A percentile compares a stretch with the other conserved stretches of the same genome.
These are phyloP conservation scores for Kandelia obovata DNA, from an alignment of 345 rosid genomes.

Conservation along the genomic window DNA sequence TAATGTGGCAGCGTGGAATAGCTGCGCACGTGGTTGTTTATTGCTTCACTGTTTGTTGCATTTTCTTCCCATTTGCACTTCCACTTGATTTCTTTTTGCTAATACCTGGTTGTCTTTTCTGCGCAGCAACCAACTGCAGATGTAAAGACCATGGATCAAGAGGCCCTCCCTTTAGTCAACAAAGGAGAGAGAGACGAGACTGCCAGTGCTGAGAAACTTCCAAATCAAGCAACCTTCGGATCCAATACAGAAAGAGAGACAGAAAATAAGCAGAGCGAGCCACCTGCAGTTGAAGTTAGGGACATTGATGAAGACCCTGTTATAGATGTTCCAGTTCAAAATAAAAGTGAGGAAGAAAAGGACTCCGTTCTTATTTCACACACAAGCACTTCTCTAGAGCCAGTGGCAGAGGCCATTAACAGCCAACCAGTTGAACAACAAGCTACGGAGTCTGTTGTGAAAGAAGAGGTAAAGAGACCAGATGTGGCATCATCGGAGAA, in stretches of 20 bases:
- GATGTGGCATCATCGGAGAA: neutral
- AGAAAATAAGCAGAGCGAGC: neutral
- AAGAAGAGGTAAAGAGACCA: slow-evolving; percentile 4
- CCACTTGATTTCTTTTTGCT: neutral
- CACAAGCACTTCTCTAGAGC: neutral
- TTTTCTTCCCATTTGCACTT: neutral
- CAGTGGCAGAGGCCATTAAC: neutral
- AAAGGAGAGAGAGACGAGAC: slow-evolving; percentile 2
- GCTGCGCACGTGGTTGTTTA: neutral
- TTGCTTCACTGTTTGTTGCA: neutral
- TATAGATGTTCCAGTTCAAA: neutral
- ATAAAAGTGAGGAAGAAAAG: slow-evolving; percentile 1
- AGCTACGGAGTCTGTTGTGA: slow-evolving; percentile 5
- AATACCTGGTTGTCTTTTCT: slow-evolving; percentile 5
- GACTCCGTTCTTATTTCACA: slow-evolving; percentile 1
- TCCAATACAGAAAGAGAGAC: neutral
- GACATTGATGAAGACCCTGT: neutral
- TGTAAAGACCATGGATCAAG: slow-evolving; percentile 4
- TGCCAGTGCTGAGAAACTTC: neutral
- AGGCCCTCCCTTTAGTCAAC: neutral
- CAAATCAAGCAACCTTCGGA: neutral
- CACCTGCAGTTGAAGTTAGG: slow-evolving; percentile 9
- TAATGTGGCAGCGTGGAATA: neutral
- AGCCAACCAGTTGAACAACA: slow-evolving; percentile 3
- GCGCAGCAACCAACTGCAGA: slow-evolving; percentile 9